Evolutionary conservation across 352 stramenopile species (phyloP).

Genomic region (Phytopythium chamaehyphon): DNA sequence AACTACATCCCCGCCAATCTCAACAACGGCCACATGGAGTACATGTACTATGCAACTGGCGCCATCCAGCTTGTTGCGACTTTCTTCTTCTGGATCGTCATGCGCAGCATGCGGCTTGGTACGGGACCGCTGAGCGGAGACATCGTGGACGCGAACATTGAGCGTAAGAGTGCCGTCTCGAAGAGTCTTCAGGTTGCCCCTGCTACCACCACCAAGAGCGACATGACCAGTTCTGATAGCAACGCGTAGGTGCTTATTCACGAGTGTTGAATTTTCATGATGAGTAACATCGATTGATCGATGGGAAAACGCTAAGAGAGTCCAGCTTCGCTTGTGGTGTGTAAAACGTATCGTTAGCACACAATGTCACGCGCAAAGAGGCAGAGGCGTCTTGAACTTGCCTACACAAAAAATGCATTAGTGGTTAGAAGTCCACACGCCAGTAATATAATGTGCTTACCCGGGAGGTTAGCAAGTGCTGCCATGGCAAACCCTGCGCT

Average conservation of each 20-base stretch:
- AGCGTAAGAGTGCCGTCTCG: background rate
- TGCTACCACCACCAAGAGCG: too few species aligned
- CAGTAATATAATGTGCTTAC: conserved; percentile 10
- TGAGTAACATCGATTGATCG: too few species aligned
- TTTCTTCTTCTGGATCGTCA: conserved; percentile 31
- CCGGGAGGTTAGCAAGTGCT: conserved; percentile 41
- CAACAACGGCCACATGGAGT: conserved; percentile 58
- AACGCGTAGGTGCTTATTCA: too few species aligned
- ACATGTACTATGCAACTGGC: conserved; percentile 27
- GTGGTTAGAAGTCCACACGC: background rate
- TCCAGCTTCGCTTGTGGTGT: too few species aligned
- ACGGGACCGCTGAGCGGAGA: conserved; percentile 6
- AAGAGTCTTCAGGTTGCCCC: too few species aligned
- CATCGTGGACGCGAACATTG: background rate
- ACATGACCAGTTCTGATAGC: too few species aligned
- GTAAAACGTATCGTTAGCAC: too few species aligned
- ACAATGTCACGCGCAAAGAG: too few species aligned
- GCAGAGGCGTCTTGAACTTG: background rate
- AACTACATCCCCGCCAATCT: too few species aligned
- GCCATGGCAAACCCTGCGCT: conserved; percentile 33
- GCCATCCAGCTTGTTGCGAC: conserved; percentile 30
- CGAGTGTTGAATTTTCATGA: too few species aligned
- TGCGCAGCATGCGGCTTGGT: conserved; percentile 31
- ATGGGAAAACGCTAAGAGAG: too few species aligned
- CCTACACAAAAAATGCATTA: background rate